Evolutionary conservation across 2,329 filamentous ascomycete species (phyloP), one percentile per base, ranked within the genome.

Genomic region (Trichoderma breve): DNA sequence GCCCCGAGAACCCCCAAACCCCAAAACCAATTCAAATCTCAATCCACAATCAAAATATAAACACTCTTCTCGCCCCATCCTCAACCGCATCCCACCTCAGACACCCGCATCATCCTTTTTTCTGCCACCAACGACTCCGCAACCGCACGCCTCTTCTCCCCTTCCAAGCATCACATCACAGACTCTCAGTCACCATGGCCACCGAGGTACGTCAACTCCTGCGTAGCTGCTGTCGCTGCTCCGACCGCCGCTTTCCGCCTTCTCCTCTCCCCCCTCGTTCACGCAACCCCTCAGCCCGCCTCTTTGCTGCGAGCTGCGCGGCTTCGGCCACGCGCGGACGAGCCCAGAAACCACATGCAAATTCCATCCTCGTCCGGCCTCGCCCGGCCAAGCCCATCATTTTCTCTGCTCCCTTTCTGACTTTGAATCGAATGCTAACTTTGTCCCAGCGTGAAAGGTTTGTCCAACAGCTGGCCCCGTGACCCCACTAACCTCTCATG

Each of bases 371-470:
- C 14, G 8, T 8, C 60, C 30, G 53, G 62, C 64, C 61, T 68
- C 68, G 51, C 72, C 67, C 63, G 65, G 62, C 64, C 61, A 68
- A 70, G 55, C 73, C 67, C 61, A 65, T 70, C 61, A 57, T 61
- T 62, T 72, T 58, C 70, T 43, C 51, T 57, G 51, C 57, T 57
- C 71, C 68, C 28, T n/a, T 32, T 28, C 30, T 21, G 9, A 57
- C n/a, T 53, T 28, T 68, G 21, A 21, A 39, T 21, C 39, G 39
- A 61, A 75, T 82, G 79, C 83, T 83, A 79, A 81, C 80, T 76
- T 77, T 80, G 77, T 78, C 73, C 76, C 82, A 92, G 90, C 90
- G 90, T 87, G 90, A 92, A 85, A 92, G 88, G 90, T 92, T 90
- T 81, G 84, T 84, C 74, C 72, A 72, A 47, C 69, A 51, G 39